phyloP scores from a whole-genome alignment of 345 rosid species.

The Rhodomyrtus tomentosa region DNA sequence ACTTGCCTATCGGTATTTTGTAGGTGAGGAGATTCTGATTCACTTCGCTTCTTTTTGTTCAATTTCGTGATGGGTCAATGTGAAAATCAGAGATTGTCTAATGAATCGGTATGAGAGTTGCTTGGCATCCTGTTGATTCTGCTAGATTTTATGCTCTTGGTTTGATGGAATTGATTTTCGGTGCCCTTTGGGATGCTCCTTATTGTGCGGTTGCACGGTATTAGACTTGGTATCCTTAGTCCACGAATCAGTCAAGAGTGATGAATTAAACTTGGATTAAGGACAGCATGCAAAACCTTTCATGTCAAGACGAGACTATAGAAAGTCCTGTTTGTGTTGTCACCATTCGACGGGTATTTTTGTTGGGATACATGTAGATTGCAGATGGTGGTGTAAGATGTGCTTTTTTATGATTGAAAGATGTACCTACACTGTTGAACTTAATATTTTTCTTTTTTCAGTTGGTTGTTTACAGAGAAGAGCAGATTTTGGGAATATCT shows the following conservation, averaged over 20 bases:
- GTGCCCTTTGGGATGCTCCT: neutral
- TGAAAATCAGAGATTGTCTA: neutral
- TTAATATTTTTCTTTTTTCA: neutral
- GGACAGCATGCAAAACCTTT: neutral
- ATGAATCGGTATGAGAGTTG: neutral
- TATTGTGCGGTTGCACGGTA: neutral
- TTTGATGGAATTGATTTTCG: neutral
- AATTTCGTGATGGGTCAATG: neutral
- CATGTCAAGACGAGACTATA: neutral
- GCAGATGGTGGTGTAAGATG: neutral
- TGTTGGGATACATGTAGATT: neutral
- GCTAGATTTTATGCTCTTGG: neutral
- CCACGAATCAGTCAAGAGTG: neutral
- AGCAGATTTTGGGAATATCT: too few relatives aligned
- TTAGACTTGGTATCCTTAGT: neutral
- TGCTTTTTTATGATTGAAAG: neutral
- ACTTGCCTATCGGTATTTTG: constrained; percentile 60
- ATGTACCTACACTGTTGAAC: neutral
- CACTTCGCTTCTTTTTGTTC: constrained; percentile 2
- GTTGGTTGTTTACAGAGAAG: neutral
- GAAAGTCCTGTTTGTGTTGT: neutral
- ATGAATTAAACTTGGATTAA: neutral
- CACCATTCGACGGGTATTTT: neutral
- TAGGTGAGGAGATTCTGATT: constrained; percentile 15
- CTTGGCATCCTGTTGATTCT: neutral